A percentile compares a stretch with the other conserved stretches of the same genome.
Evolutionary conservation across 2,329 filamentous ascomycete genomes (phyloP).

Genomic region (Pseudogymnoascus sp.): DNA sequence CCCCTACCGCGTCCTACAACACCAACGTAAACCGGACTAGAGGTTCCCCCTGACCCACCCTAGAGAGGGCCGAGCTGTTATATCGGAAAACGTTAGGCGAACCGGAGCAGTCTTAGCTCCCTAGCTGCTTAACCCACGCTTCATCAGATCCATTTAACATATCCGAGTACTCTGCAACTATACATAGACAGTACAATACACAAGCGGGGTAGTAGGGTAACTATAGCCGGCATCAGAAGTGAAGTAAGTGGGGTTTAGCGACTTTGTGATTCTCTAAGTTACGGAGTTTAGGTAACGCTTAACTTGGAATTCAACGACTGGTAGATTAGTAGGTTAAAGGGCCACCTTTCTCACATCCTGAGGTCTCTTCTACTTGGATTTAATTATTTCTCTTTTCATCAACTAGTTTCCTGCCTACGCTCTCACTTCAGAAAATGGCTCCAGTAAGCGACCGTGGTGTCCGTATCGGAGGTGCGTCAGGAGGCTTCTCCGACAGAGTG

Average conservation of each 20-base stretch:
- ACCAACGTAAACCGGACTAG: too few relatives aligned
- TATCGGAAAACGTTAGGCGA: background rate
- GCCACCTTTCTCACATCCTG: background rate
- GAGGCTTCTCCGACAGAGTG: constrained; percentile 10
- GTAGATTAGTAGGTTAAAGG: background rate
- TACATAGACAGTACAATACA: too few relatives aligned
- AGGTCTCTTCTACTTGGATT: background rate
- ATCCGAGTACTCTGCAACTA: background rate
- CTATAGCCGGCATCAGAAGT: background rate
- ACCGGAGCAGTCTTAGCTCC: background rate
- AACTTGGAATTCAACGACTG: background rate
- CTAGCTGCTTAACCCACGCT: background rate
- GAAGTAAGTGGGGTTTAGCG: background rate
- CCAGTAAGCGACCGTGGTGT: constrained; percentile 1
- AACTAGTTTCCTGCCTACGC: background rate
- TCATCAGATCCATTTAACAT: background rate
- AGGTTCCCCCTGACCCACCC: too few relatives aligned
- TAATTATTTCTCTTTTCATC: background rate
- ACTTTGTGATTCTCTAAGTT: background rate
- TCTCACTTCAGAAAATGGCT: background rate
- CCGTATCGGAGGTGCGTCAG: constrained; percentile 5
- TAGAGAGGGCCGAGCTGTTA: background rate
- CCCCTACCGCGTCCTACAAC: too few relatives aligned
- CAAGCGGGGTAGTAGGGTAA: background rate
- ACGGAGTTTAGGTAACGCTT: background rate